Percentiles rank a stretch among this genome's conserved stretches.
phyloP scores from a whole-genome alignment of 495 filamentous ascomycete species.

The Elasticomyces elasticus region DNA sequence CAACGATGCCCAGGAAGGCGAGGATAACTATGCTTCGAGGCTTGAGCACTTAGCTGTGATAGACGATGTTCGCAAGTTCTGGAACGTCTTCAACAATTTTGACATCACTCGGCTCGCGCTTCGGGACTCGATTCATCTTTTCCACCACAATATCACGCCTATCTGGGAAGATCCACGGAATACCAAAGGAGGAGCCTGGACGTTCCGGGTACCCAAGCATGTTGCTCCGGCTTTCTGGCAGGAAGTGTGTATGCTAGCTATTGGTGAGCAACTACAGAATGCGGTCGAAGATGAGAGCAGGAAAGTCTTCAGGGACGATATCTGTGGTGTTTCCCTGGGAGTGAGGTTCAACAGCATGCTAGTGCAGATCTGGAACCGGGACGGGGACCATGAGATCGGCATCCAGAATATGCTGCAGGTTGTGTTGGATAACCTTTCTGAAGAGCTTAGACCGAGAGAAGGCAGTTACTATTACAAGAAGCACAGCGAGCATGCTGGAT shows the following conservation, averaged over 20 bases:
- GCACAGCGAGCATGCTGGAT: conserved; percentile 50
- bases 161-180: conserved; percentile 89
- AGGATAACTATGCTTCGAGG: conserved; percentile 47
- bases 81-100: conserved; percentile 83
- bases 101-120: conserved; percentile 65
- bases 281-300: conserved; percentile 51
- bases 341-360: conserved; percentile 68
- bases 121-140: conserved; percentile 76
- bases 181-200: conserved; percentile 71
- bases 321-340: conserved; percentile 62
- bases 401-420: conserved; percentile 58
- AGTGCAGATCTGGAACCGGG: conserved; percentile 82
- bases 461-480: conserved; percentile 60
- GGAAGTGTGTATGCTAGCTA: conserved; percentile 66
- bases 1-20: conserved; percentile 35
- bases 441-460: conserved; percentile 55
- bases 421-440: conserved; percentile 57
- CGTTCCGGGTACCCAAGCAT: conserved; percentile 71
- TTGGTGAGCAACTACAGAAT: conserved; percentile 74
- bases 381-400: conserved; percentile 57
- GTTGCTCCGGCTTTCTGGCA: conserved; percentile 68
- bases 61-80: conserved; percentile 70
- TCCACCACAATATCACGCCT: conserved; percentile 75
- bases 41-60: conserved; percentile 59
- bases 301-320: conserved; percentile 59